Percentiles rank a stretch among this genome's conserved stretches.
phyloP scores from a whole-genome alignment of 1,284 basidiomycete genomes.

The Puccinia novopanici region DNA sequence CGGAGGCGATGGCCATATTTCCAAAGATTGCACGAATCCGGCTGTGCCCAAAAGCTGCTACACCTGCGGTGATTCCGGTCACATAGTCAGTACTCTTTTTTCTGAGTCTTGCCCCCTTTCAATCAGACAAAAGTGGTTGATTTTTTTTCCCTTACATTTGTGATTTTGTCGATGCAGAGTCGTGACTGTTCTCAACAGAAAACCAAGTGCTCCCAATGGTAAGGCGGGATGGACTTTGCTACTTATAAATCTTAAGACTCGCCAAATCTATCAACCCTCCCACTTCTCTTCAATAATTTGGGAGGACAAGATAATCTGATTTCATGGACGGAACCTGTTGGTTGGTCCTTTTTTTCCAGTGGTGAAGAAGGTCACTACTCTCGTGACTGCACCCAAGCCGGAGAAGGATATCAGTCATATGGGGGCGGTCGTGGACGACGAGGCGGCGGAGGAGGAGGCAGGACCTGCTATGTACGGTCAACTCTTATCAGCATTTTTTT shows the following conservation, averaged over 20 bases:
- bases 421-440: conserved; percentile 58
- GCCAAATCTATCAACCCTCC: neutral
- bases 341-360: conserved; percentile 23
- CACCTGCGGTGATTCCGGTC: conserved; percentile 37
- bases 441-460: conserved; percentile 60
- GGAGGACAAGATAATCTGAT: neutral
- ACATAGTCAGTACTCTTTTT: conserved; percentile 31
- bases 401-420: conserved; percentile 57
- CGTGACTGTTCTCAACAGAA: conserved; percentile 47
- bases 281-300: neutral
- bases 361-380: conserved; percentile 56
- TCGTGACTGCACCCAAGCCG: conserved; percentile 55
- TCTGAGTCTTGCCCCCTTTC: too few species aligned
- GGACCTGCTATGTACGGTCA: conserved; percentile 68
- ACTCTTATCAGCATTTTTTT: neutral
- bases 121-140: neutral
- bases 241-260: neutral
- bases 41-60: conserved; percentile 46
- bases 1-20: conserved; percentile 42
- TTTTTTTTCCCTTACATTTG: neutral
- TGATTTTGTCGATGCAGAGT: conserved; percentile 9
- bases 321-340: too few species aligned
- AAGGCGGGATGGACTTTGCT: neutral
- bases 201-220: conserved; percentile 32
- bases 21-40: conserved; percentile 31